These are phyloP conservation scores for Ceratocystis albifundus DNA, from an alignment of 2,329 filamentous ascomycete genomes.

Conservation along the genomic window DNA sequence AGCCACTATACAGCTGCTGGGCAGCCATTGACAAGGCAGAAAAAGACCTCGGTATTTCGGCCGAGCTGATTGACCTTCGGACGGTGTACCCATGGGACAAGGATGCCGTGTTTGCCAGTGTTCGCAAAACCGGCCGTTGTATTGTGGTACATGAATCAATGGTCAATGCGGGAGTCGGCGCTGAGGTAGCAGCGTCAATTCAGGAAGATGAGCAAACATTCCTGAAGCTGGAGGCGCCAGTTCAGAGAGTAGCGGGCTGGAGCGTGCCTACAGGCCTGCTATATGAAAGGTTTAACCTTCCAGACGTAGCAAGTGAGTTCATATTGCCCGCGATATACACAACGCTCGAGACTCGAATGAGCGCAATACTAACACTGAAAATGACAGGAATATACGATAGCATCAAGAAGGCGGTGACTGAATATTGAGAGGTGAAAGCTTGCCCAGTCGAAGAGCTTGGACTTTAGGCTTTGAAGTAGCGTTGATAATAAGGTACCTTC, in stretches of 20 bases:
- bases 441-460: not conserved
- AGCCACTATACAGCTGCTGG: conserved; percentile 74
- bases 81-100: conserved; percentile 91
- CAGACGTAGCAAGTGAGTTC: conserved; percentile 73
- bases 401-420: conserved; percentile 55
- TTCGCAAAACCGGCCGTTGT: conserved; percentile 73
- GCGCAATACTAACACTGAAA: conserved; percentile 8
- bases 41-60: conserved; percentile 62
- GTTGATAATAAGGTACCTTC: not conserved
- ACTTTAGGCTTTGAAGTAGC: not conserved
- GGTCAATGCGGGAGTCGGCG: conserved; percentile 79
- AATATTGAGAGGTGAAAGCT: conserved; percentile 34
- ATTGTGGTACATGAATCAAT: conserved; percentile 88
- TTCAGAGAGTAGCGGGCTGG: conserved; percentile 79
- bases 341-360: not conserved
- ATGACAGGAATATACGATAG: conserved; percentile 29
- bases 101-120: conserved; percentile 65
- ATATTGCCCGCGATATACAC: not conserved
- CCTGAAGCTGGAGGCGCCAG: conserved; percentile 69
- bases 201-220: conserved; percentile 70
- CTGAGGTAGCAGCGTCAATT: conserved; percentile 77
- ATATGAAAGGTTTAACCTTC: conserved; percentile 71
- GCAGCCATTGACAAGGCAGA: conserved; percentile 63
- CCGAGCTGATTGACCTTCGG: conserved; percentile 78
- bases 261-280: conserved; percentile 69